Base-by-base conservation (phyloP, 495 filamentous ascomycete genomes). In the Penicillium antarcticum region DNA sequence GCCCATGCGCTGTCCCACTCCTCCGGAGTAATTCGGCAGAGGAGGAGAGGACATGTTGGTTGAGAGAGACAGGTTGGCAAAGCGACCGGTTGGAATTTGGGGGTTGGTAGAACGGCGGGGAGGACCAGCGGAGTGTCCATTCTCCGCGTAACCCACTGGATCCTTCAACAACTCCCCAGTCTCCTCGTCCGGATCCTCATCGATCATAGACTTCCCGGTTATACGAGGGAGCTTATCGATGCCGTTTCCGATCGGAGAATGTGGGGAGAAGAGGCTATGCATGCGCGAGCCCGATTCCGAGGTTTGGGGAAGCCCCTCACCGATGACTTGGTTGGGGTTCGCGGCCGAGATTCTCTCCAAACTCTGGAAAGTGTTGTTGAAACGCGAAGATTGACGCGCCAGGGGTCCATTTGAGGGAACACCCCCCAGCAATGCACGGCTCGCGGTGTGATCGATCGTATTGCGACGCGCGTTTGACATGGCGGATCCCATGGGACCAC, bases 101-200 rank as follows among this genome's bases (percentile, higher is more conserved):
- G 89, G 84, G 51, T 86, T 89, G 11, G 89, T 92, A 7, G 86
- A 77, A 26, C 89, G 82, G 21, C 89, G 86, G 26, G 26, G 7
- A 29, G 26, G 26, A 5, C 67, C 63, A 26, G 60, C 56, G 45
- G 69, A 57, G 66, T 86, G 75, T 9, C 87, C 89, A 59, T 86
- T 92, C 51, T 90, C 86, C 4, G 87, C 90, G 67, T 89, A 96
- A 0, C 85, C 88, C 31, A 94, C 81, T 1, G 90, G 86, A 62
- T 96, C 87, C 47, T 91, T 89, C 9, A 95, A 75, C 10, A 95
- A 71, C 60, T 91, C 86, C 5, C 87, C 86, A 1, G 89, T 92
- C 61, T 96, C 91, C 56, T 95, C 91, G 43, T 90, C 89, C 8
- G 81, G 77, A 60, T 95, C 89, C 60, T 91, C 84, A 58, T 88